A percentile compares a stretch with the other conserved stretches of the same genome.
Conservation (phyloP, 2,329 filamentous ascomycete species). For the Scedosporium dehoogii region DNA sequence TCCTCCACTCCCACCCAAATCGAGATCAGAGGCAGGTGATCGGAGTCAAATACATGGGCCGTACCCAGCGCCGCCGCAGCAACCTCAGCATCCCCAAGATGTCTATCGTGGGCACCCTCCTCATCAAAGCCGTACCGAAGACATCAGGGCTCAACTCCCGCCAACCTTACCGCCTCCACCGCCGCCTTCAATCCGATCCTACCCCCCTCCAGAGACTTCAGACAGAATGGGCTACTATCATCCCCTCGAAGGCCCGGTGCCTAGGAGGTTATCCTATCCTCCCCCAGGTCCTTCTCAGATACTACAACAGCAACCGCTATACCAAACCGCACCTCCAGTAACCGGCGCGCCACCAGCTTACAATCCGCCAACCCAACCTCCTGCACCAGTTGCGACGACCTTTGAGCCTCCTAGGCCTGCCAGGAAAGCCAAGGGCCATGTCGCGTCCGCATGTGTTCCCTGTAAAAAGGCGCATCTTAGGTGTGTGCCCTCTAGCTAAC, state of each 20-base stretch:
- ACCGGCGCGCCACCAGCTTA: slow-evolving; percentile 5
- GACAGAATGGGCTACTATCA: slow-evolving; percentile 30
- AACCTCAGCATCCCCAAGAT: slow-evolving; percentile 27
- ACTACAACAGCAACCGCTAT: background rate
- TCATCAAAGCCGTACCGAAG: slow-evolving; percentile 1
- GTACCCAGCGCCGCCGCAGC: slow-evolving; percentile 18
- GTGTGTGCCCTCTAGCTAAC: slow-evolving; percentile 25
- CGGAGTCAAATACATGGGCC: slow-evolving; percentile 34
- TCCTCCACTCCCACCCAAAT: slow-evolving; percentile 49
- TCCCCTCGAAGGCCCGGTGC: slow-evolving; percentile 25
- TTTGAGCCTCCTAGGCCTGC: slow-evolving; percentile 50
- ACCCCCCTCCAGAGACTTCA: slow-evolving; percentile 21
- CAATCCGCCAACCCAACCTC: slow-evolving; percentile 18
- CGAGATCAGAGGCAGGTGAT: slow-evolving; percentile 46
- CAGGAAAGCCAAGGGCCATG: slow-evolving; percentile 67
- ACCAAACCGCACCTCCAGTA: background rate
- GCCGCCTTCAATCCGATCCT: slow-evolving; percentile 25
- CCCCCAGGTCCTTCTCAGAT: slow-evolving; percentile 13
- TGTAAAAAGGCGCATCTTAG: slow-evolving; percentile 76
- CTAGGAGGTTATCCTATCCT: slow-evolving; percentile 17
- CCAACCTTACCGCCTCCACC: slow-evolving; percentile 7
- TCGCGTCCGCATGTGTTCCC: slow-evolving; percentile 75
- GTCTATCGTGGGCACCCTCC: slow-evolving; percentile 30
- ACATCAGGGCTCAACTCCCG: slow-evolving; percentile 3
- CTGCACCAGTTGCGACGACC: slow-evolving; percentile 32